These are phyloP conservation scores for Blastobotrys apis DNA, from an alignment of 1,139 yeast species.

Conservation along the genomic window DNA sequence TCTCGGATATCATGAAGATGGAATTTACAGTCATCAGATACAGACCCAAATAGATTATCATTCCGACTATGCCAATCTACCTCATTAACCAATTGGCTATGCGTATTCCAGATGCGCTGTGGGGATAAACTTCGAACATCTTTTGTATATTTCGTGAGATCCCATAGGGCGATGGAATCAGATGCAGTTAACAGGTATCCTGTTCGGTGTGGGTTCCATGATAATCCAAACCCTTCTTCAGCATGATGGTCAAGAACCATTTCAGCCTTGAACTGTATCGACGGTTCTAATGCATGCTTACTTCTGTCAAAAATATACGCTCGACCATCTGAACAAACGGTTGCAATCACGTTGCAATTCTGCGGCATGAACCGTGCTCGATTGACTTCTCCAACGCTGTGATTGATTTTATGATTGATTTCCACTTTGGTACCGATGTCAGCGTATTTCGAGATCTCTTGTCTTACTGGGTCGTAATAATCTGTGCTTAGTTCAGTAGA, in stretches of 20 bases:
- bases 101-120: slow-evolving; percentile 11
- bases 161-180: slow-evolving; percentile 73
- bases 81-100: slow-evolving; percentile 36
- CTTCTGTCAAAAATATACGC: slow-evolving; percentile 63
- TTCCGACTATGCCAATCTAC: slow-evolving; percentile 46
- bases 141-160: slow-evolving; percentile 37
- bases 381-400: slow-evolving; percentile 58
- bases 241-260: slow-evolving; percentile 53
- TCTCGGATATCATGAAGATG: slow-evolving; percentile 55
- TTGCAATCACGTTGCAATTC: slow-evolving; percentile 63
- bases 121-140: slow-evolving; percentile 19
- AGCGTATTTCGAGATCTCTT: too few species aligned
- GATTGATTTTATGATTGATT: slow-evolving; percentile 50
- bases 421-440: too few species aligned
- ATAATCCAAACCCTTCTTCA: slow-evolving; percentile 68
- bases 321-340: slow-evolving; percentile 74
- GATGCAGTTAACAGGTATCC: slow-evolving; percentile 55
- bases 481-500: slow-evolving; percentile 38
- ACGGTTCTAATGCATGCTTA: slow-evolving; percentile 38
- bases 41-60: slow-evolving; percentile 58
- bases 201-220: slow-evolving; percentile 50
- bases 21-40: slow-evolving; percentile 65
- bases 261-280: slow-evolving; percentile 35
- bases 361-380: slow-evolving; percentile 87
- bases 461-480: slow-evolving; percentile 35